Conservation (phyloP, 805 yeast species). For the Candida sphagnicola region DNA sequence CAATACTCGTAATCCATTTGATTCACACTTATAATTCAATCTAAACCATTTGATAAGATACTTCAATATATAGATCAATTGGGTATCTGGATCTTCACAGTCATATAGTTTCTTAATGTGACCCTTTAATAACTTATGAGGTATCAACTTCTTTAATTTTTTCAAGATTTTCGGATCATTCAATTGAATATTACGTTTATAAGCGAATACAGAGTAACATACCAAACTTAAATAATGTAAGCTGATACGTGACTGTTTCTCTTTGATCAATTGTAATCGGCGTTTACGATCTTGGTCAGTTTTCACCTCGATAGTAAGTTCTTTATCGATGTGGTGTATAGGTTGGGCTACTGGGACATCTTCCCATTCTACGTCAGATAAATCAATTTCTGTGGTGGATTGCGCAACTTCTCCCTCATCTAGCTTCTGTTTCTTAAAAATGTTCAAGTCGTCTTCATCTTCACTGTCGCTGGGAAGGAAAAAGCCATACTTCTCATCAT, state of each 20-base stretch:
- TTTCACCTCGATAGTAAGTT: not conserved
- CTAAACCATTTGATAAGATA: conserved; percentile 33
- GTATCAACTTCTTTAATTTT: conserved; percentile 21
- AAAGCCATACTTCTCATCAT: no score
- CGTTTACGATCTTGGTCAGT: not conserved
- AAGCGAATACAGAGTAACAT: conserved; percentile 18
- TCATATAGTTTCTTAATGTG: conserved; percentile 16
- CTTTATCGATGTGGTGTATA: not conserved
- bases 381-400: conserved; percentile 5
- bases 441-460: conserved; percentile 4
- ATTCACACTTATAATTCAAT: conserved; percentile 22
- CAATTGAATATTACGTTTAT: conserved; percentile 18
- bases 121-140: conserved; percentile 13
- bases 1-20: conserved; percentile 26
- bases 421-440: not conserved
- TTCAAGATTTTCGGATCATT: conserved; percentile 15
- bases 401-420: conserved; percentile 1
- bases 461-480: conserved; percentile 6
- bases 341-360: conserved; percentile 8
- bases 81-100: conserved; percentile 10
- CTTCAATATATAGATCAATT: conserved; percentile 25
- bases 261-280: not conserved
- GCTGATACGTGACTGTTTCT: conserved; percentile 1
- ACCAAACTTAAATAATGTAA: conserved; percentile 21
- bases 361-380: conserved; percentile 16